Base-by-base conservation (phyloP, 495 filamentous ascomycete species). In the Parachaetomium inaequale region DNA sequence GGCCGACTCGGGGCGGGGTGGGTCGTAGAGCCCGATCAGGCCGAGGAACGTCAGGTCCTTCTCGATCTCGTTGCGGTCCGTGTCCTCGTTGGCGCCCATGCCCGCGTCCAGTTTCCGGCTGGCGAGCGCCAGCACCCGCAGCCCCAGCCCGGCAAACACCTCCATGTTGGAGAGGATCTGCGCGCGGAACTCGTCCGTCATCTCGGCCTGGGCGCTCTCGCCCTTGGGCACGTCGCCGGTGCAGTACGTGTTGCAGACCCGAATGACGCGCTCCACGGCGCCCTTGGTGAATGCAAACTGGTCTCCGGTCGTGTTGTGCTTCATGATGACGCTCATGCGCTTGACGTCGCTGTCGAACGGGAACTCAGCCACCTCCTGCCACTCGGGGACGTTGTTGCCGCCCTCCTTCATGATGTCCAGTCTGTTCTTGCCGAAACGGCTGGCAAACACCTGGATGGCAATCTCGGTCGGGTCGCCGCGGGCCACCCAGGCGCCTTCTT, bases 391-490 rank as follows among this genome's bases (percentile, higher is more conserved):
- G 28, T 11, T 52, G 11, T 25, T 57, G 11, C 61, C 81, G 73
- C 76, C 88, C 82, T 77, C 88, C 80, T 17, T 81, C 81, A n/a
- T 80, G 62, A 38, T 71, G 63, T 32, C 75, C 66, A 47, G 79
- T 55, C 82, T 82, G 64, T 86, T 87, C 59, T 75, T 79, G 25
- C 82, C 77, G 67, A 93, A 92, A 36, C 90, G 85, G 71, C 83
- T 78, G 0, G 88, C 86, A 63, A 93, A 89, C 29, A 94, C 88
- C 64, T 92, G 88, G 4, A 94, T 78, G 23, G 90, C 90, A 63
- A 93, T 89, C 69, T 93, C 90, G 4, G 90, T 94, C 14, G 90
- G 90, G 65, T 93, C 90, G 4, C 90, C 90, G 19, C 85, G 85
- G 2, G 89, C 83, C 64, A 84, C 79, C 90, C 90, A 94, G 31